Conservation (phyloP, 768 basidiomycete species). For the Leccinum subgranulosum region DNA sequence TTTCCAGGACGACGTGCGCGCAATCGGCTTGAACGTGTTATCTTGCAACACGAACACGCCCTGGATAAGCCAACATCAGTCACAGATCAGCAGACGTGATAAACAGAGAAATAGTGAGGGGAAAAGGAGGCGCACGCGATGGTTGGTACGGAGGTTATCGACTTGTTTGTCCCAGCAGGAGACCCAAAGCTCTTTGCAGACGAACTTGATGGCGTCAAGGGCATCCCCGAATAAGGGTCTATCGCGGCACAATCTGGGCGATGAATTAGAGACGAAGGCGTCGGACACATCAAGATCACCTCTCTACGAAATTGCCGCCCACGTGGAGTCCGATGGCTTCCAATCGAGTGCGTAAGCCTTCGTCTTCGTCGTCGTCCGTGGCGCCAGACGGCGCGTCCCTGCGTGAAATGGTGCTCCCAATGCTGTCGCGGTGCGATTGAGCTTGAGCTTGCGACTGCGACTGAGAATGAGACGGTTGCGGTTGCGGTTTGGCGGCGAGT, state of each 20-base stretch:
- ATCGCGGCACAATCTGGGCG: slow-evolving; percentile 67
- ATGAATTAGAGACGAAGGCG: not conserved
- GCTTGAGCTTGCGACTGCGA: not conserved
- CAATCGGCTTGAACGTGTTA: slow-evolving; percentile 82
- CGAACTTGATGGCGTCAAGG: slow-evolving; percentile 88
- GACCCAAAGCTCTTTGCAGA: slow-evolving; percentile 95
- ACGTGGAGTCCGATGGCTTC: slow-evolving; percentile 86
- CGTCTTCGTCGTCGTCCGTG: slow-evolving; percentile 64
- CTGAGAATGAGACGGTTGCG: slow-evolving; percentile 10
- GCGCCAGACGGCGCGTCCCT: not conserved
- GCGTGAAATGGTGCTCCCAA: slow-evolving; percentile 27
- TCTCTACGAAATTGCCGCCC: slow-evolving; percentile 81
- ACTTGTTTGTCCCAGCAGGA: slow-evolving; percentile 94
- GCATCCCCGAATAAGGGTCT: slow-evolving; percentile 75
- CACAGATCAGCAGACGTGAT: not conserved
- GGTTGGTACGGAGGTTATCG: slow-evolving; percentile 93
- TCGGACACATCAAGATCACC: slow-evolving; percentile 42
- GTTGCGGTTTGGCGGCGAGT: slow-evolving; percentile 37
- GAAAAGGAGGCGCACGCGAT: slow-evolving; percentile 57
- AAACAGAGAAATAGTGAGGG: not conserved
- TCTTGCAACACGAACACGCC: slow-evolving; percentile 94
- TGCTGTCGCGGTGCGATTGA: slow-evolving; percentile 31
- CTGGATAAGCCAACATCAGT: slow-evolving; percentile 35
- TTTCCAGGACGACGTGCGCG: slow-evolving; percentile 77
- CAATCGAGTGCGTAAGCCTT: slow-evolving; percentile 61